These are phyloP conservation scores for Diaporthe citri DNA, from an alignment of 2,329 filamentous ascomycete species.

Conservation along the genomic window DNA sequence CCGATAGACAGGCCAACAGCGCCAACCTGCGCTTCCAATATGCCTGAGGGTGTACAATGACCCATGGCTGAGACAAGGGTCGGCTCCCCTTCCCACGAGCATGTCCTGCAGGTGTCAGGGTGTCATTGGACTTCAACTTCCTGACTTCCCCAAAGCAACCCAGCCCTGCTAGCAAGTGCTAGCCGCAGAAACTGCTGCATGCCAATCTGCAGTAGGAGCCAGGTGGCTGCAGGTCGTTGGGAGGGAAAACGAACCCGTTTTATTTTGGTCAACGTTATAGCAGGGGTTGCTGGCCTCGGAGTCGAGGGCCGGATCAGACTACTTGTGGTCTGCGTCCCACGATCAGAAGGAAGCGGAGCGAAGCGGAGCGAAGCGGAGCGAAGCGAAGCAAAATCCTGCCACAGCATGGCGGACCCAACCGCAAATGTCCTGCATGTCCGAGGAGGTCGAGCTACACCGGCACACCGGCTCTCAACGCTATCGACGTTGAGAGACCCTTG, in stretches of 20 bases:
- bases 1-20: constrained; percentile 6
- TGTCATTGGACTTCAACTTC: constrained; percentile 30
- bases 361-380: background rate
- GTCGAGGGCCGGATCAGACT: background rate
- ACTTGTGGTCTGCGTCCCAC: background rate
- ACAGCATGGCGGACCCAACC: background rate
- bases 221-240: constrained; percentile 30
- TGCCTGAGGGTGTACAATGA: constrained; percentile 28
- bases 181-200: constrained; percentile 25
- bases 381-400: constrained; percentile 5
- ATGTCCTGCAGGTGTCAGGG: constrained; percentile 23
- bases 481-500: constrained; percentile 1
- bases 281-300: background rate
- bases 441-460: constrained; percentile 6
- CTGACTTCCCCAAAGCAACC: constrained; percentile 9
- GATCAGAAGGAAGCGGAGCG: background rate
- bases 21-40: constrained; percentile 9
- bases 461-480: constrained; percentile 15
- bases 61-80: constrained; percentile 31
- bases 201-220: constrained; percentile 34
- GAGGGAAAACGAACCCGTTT: constrained; percentile 1
- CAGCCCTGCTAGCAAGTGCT: background rate
- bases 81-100: constrained; percentile 29
- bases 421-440: constrained; percentile 12
- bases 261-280: background rate